Conservation (phyloP, 371 early-diverging fungal species). For the Homolaphlyctis polyrhiza region DNA sequence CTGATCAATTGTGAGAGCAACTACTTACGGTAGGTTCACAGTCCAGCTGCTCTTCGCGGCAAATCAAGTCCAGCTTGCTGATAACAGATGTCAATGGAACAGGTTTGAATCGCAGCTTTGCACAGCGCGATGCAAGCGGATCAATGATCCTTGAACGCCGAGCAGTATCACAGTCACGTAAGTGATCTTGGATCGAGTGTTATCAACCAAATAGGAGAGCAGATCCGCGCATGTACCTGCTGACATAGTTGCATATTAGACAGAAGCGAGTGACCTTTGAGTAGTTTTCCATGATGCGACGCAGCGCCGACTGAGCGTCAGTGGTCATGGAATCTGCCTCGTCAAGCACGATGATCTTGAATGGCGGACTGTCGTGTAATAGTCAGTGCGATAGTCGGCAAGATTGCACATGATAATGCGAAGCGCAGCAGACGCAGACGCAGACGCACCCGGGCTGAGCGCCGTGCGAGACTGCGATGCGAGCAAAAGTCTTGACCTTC, state of each 20-base stretch:
- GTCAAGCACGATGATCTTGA: slow-evolving; percentile 97
- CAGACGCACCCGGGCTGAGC: neutral
- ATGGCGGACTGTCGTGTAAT: slow-evolving; percentile 91
- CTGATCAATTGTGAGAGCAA: neutral
- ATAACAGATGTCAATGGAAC: slow-evolving; percentile 51
- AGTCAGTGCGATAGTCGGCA: slow-evolving; percentile 84
- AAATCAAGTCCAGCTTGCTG: slow-evolving; percentile 60
- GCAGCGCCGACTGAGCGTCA: slow-evolving; percentile 97
- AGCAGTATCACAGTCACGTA: neutral
- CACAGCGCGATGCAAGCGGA: slow-evolving; percentile 91
- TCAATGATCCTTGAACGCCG: slow-evolving; percentile 73
- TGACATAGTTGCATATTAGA: slow-evolving; percentile 96
- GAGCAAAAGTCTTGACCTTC: slow-evolving; percentile 97
- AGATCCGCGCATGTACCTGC: slow-evolving; percentile 54
- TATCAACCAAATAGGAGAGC: no score
- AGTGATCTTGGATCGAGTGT: no score
- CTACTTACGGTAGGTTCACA: slow-evolving; percentile 16
- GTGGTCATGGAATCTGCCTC: slow-evolving; percentile 99
- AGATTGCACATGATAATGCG: slow-evolving; percentile 47
- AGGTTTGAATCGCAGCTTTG: slow-evolving; percentile 92
- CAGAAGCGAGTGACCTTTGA: slow-evolving; percentile 96
- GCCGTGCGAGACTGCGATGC: slow-evolving; percentile 41
- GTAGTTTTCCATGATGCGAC: slow-evolving; percentile 98
- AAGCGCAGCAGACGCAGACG: neutral
- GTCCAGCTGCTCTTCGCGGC: slow-evolving; percentile 62